phyloP scores from a whole-genome alignment of 1,284 basidiomycete species.

The Apiotrichum brassicae region DNA sequence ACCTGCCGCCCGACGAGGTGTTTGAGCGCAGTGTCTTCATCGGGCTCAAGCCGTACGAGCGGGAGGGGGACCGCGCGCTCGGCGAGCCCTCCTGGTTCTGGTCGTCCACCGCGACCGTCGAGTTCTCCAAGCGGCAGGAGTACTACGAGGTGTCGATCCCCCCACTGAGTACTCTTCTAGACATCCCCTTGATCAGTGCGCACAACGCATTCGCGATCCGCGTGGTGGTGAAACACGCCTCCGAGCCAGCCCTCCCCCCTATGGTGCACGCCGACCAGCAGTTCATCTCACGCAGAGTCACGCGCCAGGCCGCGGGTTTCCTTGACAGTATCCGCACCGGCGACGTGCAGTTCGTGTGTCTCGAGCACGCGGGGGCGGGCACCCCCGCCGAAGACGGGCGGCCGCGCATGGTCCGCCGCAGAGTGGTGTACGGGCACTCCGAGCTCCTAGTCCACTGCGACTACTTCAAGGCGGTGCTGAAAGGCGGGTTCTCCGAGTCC shows the following conservation, averaged over 20 bases:
- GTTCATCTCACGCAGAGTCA: conserved; percentile 8
- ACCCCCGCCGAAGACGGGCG: background rate
- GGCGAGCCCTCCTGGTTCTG: conserved; percentile 66
- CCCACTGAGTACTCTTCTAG: conserved; percentile 56
- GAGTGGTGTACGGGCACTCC: conserved; percentile 69
- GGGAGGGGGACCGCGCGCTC: conserved; percentile 57
- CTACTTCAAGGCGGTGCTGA: conserved; percentile 72
- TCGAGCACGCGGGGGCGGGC: conserved; percentile 49
- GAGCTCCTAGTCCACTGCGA: conserved; percentile 66
- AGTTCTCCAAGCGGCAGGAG: conserved; percentile 60
- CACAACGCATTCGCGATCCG: conserved; percentile 62
- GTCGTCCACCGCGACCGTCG: conserved; percentile 63
- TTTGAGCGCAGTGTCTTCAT: conserved; percentile 66
- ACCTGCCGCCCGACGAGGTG: conserved; percentile 21
- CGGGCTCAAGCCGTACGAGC: conserved; percentile 62
- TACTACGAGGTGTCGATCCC: conserved; percentile 68
- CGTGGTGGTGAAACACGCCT: conserved; percentile 59
- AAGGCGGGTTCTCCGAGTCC: conserved; percentile 61
- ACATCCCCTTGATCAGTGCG: conserved; percentile 55
- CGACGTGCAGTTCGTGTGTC: conserved; percentile 61
- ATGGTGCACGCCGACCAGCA: conserved; percentile 59
- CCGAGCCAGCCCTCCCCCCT: conserved; percentile 38
- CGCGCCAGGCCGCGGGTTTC: conserved; percentile 17
- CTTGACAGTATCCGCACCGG: conserved; percentile 46
- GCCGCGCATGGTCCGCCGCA: conserved; percentile 22